Evolutionary conservation across 345 rosid species (phyloP), one percentile per base, ranked within the genome.

Genomic region (Cardiospermum halicacabum): DNA sequence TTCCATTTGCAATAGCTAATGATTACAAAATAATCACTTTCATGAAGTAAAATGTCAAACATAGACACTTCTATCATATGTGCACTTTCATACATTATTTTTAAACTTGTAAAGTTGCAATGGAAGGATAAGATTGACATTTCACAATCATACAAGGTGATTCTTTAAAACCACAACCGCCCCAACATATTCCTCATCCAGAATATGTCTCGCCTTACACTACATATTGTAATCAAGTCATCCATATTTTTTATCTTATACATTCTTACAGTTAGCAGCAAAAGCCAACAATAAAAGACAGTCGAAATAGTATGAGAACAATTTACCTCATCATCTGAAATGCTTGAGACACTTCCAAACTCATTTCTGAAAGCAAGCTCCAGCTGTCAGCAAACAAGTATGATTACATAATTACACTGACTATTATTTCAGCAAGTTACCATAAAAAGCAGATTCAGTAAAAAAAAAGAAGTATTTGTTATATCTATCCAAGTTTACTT

Each of bases 301-400:
- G n/a, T 53, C 26, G 12, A 27, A 71, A 28, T 26, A 10, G 27
- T n/a, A 16, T 10, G 27, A 62, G 58, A 60, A 69, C 65, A 22
- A 60, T 69, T 64, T 76, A 94, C 99, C 92, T 83, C 89, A 58
- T 81, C 80, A 68, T 70, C 77, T 55, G 79, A 71, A 68, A 60
- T 43, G 64, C 71, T 78, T 27, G 81, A 69, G 58, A 67, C 73
- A 61, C 79, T 89, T 72, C 85, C 90, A 56, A 75, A 71, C 73
- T 81, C 82, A 27, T 75, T 85, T 69, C 84, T 75, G 56, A 91
- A 80, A 69, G 84, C 80, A 56, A 94, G 74, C 77, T 92, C 97
- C 69, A 94, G 78, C 99, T 94, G 89, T 70, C 72, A 32, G 64
- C 48, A 26, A 65, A 65, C 54, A 70, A 28, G 72, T 27, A 54